phyloP scores from a whole-genome alignment of 805 yeast genomes.

The Schwanniomyces sp. region DNA sequence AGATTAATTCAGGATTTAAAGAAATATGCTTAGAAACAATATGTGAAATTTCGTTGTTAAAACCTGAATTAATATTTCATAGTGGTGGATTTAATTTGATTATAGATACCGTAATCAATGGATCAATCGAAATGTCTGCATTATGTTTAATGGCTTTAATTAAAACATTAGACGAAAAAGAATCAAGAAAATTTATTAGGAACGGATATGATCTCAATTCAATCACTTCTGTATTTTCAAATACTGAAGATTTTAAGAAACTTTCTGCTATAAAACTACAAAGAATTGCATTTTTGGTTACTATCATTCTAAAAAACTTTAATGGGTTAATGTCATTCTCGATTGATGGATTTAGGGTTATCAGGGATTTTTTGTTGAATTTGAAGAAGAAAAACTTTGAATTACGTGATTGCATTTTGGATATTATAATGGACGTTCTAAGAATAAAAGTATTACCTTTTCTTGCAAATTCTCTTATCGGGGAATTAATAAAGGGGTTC shows the following conservation, averaged over 20 bases:
- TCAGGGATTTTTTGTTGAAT: slow-evolving; percentile 60
- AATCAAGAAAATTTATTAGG: slow-evolving; percentile 51
- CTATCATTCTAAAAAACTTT: slow-evolving; percentile 66
- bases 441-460: slow-evolving; percentile 60
- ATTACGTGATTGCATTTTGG: slow-evolving; percentile 64
- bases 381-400: slow-evolving; percentile 57
- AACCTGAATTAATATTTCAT: slow-evolving; percentile 46
- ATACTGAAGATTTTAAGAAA: slow-evolving; percentile 37
- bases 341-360: slow-evolving; percentile 51
- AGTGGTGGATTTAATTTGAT: slow-evolving; percentile 54
- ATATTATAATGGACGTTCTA: slow-evolving; percentile 67
- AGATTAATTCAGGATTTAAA: slow-evolving; percentile 36
- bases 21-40: slow-evolving; percentile 44
- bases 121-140: slow-evolving; percentile 18
- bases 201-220: slow-evolving; percentile 63
- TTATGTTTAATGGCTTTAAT: slow-evolving; percentile 37
- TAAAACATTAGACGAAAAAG: slow-evolving; percentile 58
- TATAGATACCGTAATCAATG: slow-evolving; percentile 41
- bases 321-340: slow-evolving; percentile 72
- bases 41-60: slow-evolving; percentile 35
- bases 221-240: slow-evolving; percentile 71
- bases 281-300: slow-evolving; percentile 57
- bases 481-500: slow-evolving; percentile 15
- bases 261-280: slow-evolving; percentile 51
- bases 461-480: slow-evolving; percentile 28